phyloP scores from a whole-genome alignment of 2,329 filamentous ascomycete genomes.

The Mariannaea elegans region DNA sequence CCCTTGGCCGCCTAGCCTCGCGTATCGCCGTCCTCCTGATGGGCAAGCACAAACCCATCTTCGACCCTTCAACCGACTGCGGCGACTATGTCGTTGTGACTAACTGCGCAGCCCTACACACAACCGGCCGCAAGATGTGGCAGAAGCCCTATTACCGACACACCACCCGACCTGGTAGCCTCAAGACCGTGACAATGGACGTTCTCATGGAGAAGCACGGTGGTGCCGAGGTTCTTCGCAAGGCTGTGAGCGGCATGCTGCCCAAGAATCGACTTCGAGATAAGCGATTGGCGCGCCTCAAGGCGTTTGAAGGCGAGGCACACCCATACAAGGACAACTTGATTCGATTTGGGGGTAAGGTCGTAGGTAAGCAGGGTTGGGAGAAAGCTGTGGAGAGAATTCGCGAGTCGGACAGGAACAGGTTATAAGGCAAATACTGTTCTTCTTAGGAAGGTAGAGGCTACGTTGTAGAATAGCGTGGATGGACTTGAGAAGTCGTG shows the following conservation, averaged over 20 bases:
- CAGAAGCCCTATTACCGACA: conserved; percentile 98
- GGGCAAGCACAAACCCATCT: conserved; percentile 99
- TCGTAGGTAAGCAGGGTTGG: conserved; percentile 64
- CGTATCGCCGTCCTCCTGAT: conserved; percentile 88
- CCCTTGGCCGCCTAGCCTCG: conserved; percentile 89
- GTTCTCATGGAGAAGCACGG: conserved; percentile 93
- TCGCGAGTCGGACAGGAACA: conserved; percentile 57
- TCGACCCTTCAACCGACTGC: conserved; percentile 96
- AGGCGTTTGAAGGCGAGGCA: conserved; percentile 91
- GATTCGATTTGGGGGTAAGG: conserved; percentile 72
- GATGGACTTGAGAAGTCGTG: conserved; percentile 37
- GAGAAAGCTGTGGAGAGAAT: conserved; percentile 60
- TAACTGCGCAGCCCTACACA: conserved; percentile 85
- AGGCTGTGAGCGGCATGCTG: conserved; percentile 95
- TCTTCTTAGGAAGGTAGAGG: conserved; percentile 1
- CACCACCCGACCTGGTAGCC: conserved; percentile 86
- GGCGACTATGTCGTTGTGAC: conserved; percentile 98
- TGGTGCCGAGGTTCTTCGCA: conserved; percentile 87
- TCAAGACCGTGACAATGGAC: conserved; percentile 94
- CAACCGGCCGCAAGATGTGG: conserved; percentile 89
- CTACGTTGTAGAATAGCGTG: conserved; percentile 26
- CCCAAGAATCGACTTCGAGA: conserved; percentile 95
- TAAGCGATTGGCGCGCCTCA: conserved; percentile 85
- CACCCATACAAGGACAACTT: conserved; percentile 95
- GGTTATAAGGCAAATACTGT: conserved; percentile 54